Evolutionary conservation across 495 filamentous ascomycete species (phyloP), one percentile per base, ranked within the genome.

Genomic region (Margaritispora aquatica): DNA sequence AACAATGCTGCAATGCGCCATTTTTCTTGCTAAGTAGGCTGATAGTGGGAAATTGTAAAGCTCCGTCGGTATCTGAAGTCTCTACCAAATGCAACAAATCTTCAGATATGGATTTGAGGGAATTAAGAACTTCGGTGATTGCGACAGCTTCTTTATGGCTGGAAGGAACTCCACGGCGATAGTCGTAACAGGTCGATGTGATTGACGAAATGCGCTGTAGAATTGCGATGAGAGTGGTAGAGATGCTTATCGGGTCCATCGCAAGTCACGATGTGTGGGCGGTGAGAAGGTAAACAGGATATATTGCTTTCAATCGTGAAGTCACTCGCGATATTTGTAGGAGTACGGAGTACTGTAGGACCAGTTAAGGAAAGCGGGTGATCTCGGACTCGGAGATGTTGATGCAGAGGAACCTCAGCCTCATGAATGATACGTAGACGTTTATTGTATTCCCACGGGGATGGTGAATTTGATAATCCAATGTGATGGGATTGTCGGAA

Each of bases 161-260:
- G 7, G 54, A 54, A 19, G 55, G n/a, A 10, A 36, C 26, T 7
- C 54, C 55, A 17, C 38, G 34, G 20, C 60, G 60, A 27, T 62
- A 62, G 26, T 57, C 54, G 24, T 62, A 62, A 26, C 54, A 56
- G 23, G 55, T 62, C n/a, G 54, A 58, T 15, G 55, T 58, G 2
- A 62, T 10, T 1, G 60, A 57, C n/a, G 48, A 20, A 7, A 51
- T 58, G 19, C 57, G 20, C 26, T 62, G 60, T 19, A 62, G 49
- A 8, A 62, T 46, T 13, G 60, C 60, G 26, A 62, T 62, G 20
- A 62, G 47, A 21, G 48, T 62, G 15, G 23, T 55, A 4, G 60
- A 48, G 10, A 54, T 10, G 38, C 60, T 62, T 22, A 62, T 26
- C 15, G 54, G 48, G 22, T 62, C 60, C 60, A 62, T 62, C 19